Evolutionary conservation across 257 asterid species (phyloP).

Genomic region (Primulina eburnea): DNA sequence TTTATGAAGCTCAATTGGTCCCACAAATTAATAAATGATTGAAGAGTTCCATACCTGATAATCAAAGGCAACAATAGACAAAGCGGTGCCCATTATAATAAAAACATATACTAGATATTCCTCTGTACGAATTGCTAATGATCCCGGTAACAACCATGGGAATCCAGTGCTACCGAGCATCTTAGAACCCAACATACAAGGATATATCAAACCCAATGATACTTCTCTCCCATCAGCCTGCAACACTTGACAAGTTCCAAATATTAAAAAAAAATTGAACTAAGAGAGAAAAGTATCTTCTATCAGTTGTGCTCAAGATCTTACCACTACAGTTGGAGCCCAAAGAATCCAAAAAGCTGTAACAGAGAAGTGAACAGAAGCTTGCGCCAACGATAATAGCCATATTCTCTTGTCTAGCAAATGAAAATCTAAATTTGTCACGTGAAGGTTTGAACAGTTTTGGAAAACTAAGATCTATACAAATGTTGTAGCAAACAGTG

Average conservation of each 20-base stretch:
- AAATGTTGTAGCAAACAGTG: slow-evolving; percentile 1
- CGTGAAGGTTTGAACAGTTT: slow-evolving; percentile 1
- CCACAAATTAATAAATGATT: background rate
- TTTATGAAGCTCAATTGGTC: slow-evolving; percentile 8
- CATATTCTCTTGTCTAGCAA: slow-evolving; percentile 74
- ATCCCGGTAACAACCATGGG: slow-evolving; percentile 72
- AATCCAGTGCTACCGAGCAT: slow-evolving; percentile 91
- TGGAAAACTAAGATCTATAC: background rate
- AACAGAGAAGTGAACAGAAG: slow-evolving; percentile 60
- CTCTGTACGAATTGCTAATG: slow-evolving; percentile 62
- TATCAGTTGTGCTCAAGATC: slow-evolving; percentile 20
- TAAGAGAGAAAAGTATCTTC: background rate
- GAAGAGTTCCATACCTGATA: slow-evolving; percentile 65
- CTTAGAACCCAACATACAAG: slow-evolving; percentile 83
- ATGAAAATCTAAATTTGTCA: slow-evolving; percentile 10
- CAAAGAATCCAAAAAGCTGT: slow-evolving; percentile 84
- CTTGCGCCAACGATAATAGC: slow-evolving; percentile 75
- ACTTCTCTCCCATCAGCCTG: slow-evolving; percentile 98
- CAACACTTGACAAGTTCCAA: slow-evolving; percentile 28
- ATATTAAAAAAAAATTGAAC: background rate
- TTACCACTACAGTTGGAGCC: slow-evolving; percentile 81
- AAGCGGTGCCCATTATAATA: slow-evolving; percentile 56
- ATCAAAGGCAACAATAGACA: slow-evolving; percentile 72
- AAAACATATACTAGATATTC: slow-evolving; percentile 58
- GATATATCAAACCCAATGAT: slow-evolving; percentile 75